Evolutionary conservation across 805 yeast genomes (phyloP).

Genomic region (Wickerhamiella siamensis): DNA sequence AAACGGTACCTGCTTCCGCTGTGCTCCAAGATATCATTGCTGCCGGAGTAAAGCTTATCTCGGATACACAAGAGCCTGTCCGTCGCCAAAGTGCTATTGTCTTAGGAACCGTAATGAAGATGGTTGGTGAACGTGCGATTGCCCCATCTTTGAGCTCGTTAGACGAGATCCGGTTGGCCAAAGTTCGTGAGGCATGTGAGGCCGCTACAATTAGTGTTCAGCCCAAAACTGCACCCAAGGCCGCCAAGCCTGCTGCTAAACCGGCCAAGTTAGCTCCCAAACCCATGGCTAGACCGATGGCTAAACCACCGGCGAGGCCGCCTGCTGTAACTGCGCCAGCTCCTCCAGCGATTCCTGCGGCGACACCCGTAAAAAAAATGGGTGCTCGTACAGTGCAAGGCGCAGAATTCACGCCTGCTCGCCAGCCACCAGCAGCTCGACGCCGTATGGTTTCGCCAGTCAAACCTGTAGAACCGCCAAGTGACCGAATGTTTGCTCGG

Average conservation of each 20-base stretch:
- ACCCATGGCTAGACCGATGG: not conserved
- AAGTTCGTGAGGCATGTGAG: constrained; percentile 46
- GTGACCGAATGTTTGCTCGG: not conserved
- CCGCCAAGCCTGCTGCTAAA: constrained; percentile 15
- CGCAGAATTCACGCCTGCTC: constrained; percentile 18
- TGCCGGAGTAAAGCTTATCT: constrained; percentile 44
- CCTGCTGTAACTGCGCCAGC: not conserved
- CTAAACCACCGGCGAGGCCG: not conserved
- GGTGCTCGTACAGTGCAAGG: constrained; percentile 7
- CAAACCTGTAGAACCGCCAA: not conserved
- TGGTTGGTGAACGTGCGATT: constrained; percentile 62
- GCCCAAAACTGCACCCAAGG: constrained; percentile 20
- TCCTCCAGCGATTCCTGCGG: not conserved
- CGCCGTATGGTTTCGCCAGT: constrained; percentile 10
- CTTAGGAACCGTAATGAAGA: constrained; percentile 69
- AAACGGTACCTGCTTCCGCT: constrained; percentile 32
- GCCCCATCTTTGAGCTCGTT: constrained; percentile 47
- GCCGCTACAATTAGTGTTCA: constrained; percentile 41
- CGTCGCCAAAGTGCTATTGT: constrained; percentile 64
- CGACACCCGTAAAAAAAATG: constrained; percentile 1
- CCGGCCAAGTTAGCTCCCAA: not conserved
- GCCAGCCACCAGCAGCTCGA: constrained; percentile 10
- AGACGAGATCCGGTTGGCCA: constrained; percentile 60
- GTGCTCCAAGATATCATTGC: constrained; percentile 48
- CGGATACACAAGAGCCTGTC: constrained; percentile 74